These are phyloP conservation scores for Pseudocercospora fuligena DNA, from an alignment of 2,329 filamentous ascomycete genomes.

Conservation along the genomic window DNA sequence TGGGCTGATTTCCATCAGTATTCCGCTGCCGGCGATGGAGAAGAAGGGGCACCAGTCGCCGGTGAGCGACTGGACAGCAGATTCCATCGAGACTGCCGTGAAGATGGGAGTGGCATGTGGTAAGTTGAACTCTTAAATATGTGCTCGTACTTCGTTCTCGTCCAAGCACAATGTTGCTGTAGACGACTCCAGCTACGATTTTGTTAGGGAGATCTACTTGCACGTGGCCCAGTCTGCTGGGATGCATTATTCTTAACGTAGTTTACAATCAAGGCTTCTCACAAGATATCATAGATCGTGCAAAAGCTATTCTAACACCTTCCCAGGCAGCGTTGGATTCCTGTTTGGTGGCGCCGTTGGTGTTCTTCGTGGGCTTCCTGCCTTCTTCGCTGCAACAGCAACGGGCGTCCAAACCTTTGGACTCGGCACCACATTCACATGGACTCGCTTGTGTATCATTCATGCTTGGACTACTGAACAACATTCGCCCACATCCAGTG, in stretches of 20 bases:
- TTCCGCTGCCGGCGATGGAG: conserved; percentile 12
- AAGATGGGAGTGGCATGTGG: conserved; percentile 42
- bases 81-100: conserved; percentile 37
- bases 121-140: conserved; percentile 26
- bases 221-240: not conserved
- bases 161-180: not conserved
- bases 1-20: not conserved
- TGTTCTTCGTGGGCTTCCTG: conserved; percentile 67
- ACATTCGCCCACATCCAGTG: conserved; percentile 39
- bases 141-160: not conserved
- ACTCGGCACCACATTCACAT: conserved; percentile 77
- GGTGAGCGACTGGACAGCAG: conserved; percentile 30
- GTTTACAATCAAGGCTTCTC: not conserved
- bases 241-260: not conserved
- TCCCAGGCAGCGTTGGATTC: conserved; percentile 68
- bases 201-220: no score
- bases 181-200: not conserved
- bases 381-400: conserved; percentile 70
- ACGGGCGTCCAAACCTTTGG: conserved; percentile 81
- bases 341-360: conserved; percentile 52
- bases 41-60: conserved; percentile 13
- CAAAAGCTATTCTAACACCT: conserved; percentile 15
- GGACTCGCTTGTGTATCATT: conserved; percentile 54
- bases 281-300: not conserved
- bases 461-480: conserved; percentile 36